Conservation (phyloP, 2,329 filamentous ascomycete genomes). For the Exserohilum turcica region DNA sequence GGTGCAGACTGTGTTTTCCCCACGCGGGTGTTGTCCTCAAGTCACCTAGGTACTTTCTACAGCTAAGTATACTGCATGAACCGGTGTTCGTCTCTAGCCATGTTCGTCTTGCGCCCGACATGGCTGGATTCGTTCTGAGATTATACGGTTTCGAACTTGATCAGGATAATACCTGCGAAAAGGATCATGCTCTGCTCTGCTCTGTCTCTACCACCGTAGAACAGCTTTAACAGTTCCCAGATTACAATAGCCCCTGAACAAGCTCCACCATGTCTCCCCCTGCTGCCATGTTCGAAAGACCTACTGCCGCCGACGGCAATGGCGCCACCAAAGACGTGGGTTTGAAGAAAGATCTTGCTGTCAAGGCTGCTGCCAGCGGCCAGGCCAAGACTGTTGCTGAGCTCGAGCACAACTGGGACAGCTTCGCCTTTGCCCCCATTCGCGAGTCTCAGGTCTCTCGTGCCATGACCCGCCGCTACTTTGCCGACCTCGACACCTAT, state of each 20-base stretch:
- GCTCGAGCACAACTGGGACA: slow-evolving; percentile 78
- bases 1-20: slow-evolving; percentile 40
- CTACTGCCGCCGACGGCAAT: slow-evolving; percentile 31
- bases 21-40: slow-evolving; percentile 43
- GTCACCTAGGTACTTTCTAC: slow-evolving; percentile 47
- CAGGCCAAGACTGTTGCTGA: slow-evolving; percentile 64
- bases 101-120: slow-evolving; percentile 1
- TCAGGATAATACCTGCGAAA: slow-evolving; percentile 99
- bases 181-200: slow-evolving; percentile 83
- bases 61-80: slow-evolving; percentile 51
- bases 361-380: slow-evolving; percentile 52
- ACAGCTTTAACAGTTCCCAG: slow-evolving; percentile 40
- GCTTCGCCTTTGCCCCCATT: slow-evolving; percentile 83
- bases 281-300: slow-evolving; percentile 64
- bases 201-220: slow-evolving; percentile 47
- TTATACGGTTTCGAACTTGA: slow-evolving; percentile 93
- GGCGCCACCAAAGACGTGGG: slow-evolving; percentile 25
- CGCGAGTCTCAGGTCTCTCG: slow-evolving; percentile 90
- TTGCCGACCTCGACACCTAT: slow-evolving; percentile 83
- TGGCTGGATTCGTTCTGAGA: slow-evolving; percentile 67
- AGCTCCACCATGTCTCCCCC: slow-evolving; percentile 72
- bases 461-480: slow-evolving; percentile 93
- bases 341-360: slow-evolving; percentile 51
- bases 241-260: slow-evolving; percentile 41
- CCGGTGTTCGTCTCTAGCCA: slow-evolving; percentile 47